Evolutionary conservation across 164 flowering plant genomes (phyloP), one percentile per base, ranked within the genome.

Genomic region (Sedum album): DNA sequence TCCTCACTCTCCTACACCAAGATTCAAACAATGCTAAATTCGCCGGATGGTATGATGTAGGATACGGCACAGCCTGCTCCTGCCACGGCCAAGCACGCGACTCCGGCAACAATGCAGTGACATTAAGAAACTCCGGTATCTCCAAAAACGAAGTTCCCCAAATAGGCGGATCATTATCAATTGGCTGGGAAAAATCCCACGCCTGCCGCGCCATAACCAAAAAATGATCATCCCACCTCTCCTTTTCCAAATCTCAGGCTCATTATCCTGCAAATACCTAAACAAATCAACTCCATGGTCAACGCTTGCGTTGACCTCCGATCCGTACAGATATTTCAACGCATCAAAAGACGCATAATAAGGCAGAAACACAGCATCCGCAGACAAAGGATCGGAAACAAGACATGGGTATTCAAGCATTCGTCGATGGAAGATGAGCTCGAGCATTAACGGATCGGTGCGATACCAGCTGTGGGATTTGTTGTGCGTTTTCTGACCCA

Each of bases 61-160:
- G 93, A 67, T 95, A 82, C 4, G 99, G 97, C 20, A 94, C 69
- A 7, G 92, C 95, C 18, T 83, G 89, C 68, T 94, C 99, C 73
- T 94, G 99, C 93, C 92, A 94, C 0, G 96, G 87, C 91, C 94
- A 91, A 10, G 86, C 73, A 2, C 99, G 76, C 1, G 85, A 60
- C 75, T 94, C 97, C 0, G 81, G 71, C 30, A 86, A 79, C 70
- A 94, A 61, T 0, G 85, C 88, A 1, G 96, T 91, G n/a, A 94
- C 78, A 73, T 91, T 94, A 74, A 39, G 86, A 68, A 90, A 90
- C 68, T 88, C 88, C 0, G 95, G 96, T 53, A 86, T 28, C 53
- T 87, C 86, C 4, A 94, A 82, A 46, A 94, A 88, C 11, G 95
- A 87, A 4, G 97, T 94, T 14, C 99, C 99, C 90, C 95, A 94